phyloP scores from a whole-genome alignment of 73 alveolate species.

The Stentor coeruleus region DNA sequence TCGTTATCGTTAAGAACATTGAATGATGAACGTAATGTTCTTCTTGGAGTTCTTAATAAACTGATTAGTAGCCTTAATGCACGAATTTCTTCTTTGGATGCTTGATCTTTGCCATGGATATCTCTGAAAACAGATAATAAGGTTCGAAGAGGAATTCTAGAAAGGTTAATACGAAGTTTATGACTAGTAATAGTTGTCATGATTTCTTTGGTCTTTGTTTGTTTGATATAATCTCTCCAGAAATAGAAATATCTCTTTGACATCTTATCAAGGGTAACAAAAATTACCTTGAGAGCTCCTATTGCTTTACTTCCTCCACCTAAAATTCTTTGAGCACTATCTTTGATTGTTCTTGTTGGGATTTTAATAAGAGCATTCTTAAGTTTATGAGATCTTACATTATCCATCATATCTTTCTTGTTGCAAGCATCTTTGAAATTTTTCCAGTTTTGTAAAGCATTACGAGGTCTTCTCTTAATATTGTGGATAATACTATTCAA shows the following conservation, averaged over 20 bases:
- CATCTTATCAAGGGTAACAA: not conserved
- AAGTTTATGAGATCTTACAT: not conserved
- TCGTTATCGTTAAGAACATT: not conserved
- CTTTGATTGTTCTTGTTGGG: not conserved
- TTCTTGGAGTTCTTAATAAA: not conserved
- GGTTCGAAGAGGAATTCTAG: not conserved
- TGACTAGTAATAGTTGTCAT: not conserved
- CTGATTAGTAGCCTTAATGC: not conserved
- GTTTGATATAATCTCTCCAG: not conserved
- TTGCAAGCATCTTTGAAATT: not conserved
- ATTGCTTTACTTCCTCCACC: not conserved
- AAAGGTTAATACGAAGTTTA: not conserved
- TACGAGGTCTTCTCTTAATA: conserved; percentile 4
- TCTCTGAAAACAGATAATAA: not conserved
- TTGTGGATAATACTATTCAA: conserved; percentile 11
- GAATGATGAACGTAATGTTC: not conserved
- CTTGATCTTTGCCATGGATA: not conserved
- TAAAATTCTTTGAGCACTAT: not conserved
- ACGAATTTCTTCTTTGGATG: not conserved
- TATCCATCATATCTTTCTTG: not conserved
- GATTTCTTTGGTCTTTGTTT: not conserved
- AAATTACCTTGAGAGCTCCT: not conserved
- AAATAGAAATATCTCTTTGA: not conserved
- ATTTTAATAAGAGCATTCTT: not conserved
- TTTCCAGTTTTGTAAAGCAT: not conserved